These are phyloP conservation scores for Penicillium parvum DNA, from an alignment of 495 filamentous ascomycete genomes.

Conservation along the genomic window DNA sequence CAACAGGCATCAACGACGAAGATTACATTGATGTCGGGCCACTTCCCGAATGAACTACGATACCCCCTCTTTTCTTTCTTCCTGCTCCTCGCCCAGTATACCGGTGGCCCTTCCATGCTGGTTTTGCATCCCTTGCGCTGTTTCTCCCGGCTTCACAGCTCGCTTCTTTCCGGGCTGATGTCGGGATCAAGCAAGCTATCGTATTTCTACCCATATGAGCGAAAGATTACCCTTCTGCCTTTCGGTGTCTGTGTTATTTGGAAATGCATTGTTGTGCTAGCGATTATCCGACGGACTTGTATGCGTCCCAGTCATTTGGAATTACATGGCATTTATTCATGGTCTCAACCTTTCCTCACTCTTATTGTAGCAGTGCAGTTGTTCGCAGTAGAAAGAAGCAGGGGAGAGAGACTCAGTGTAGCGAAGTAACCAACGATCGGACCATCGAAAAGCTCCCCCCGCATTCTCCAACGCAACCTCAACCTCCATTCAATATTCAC, in stretches of 20 bases:
- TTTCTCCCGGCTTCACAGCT: slow-evolving; percentile 11
- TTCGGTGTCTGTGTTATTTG: slow-evolving; percentile 21
- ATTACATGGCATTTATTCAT: slow-evolving; percentile 19
- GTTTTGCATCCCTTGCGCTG: slow-evolving; percentile 15
- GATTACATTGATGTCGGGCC: slow-evolving; percentile 46
- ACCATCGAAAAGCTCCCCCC: slow-evolving; percentile 17
- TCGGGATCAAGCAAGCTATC: slow-evolving; percentile 13
- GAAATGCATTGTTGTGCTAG: slow-evolving; percentile 34
- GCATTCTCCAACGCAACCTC: slow-evolving; percentile 21
- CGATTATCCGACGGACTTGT: slow-evolving; percentile 11
- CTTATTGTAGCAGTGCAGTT: too few relatives aligned
- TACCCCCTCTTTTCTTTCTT: slow-evolving; percentile 20
- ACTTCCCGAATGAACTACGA: slow-evolving; percentile 39
- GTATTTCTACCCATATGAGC: slow-evolving; percentile 29
- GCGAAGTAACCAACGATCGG: too few relatives aligned
- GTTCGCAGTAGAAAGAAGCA: too few relatives aligned
- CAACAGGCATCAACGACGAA: slow-evolving; percentile 47
- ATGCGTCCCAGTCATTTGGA: slow-evolving; percentile 17
- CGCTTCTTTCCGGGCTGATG: slow-evolving; percentile 4
- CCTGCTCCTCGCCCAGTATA: slow-evolving; percentile 10
- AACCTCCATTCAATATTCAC: slow-evolving; percentile 3
- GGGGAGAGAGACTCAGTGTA: too few relatives aligned
- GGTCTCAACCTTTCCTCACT: neutral
- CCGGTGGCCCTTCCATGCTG: slow-evolving; percentile 13
- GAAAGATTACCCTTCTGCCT: slow-evolving; percentile 20